These are phyloP conservation scores for Nicotiana knightiana DNA, from an alignment of 257 asterid species.

Conservation along the genomic window DNA sequence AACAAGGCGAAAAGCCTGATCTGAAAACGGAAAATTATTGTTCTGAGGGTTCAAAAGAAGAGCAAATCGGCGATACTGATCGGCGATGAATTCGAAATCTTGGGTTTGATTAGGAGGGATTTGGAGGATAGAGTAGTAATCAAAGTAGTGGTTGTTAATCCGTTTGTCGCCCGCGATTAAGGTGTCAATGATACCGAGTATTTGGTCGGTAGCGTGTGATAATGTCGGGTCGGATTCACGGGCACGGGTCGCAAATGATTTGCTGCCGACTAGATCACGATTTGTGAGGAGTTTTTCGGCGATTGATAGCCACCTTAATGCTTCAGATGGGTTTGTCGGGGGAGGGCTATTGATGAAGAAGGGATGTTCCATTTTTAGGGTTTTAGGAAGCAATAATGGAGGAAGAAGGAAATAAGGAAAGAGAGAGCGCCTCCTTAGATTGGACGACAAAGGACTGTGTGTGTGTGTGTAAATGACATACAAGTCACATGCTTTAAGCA, in stretches of 20 bases:
- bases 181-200: conserved; percentile 78
- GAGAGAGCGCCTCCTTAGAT: background rate
- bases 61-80: conserved; percentile 58
- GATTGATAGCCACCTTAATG: conserved; percentile 68
- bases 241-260: conserved; percentile 84
- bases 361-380: conserved; percentile 60
- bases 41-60: conserved; percentile 58
- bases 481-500: no score
- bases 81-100: conserved; percentile 47
- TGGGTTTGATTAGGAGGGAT: conserved; percentile 52
- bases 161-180: conserved; percentile 67
- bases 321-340: conserved; percentile 51
- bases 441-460: background rate
- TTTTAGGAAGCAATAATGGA: background rate
- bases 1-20: conserved; percentile 70
- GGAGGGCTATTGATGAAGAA: conserved; percentile 36
- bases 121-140: conserved; percentile 76
- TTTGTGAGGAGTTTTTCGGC: conserved; percentile 78
- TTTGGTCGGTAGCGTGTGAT: conserved; percentile 57
- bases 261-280: conserved; percentile 78
- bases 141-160: conserved; percentile 47
- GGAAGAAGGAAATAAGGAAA: background rate
- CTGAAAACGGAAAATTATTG: conserved; percentile 71
- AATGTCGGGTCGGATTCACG: conserved; percentile 83
- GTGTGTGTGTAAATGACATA: background rate